phyloP scores from a whole-genome alignment of 2,329 filamentous ascomycete genomes.

The Ascochyta pisi region DNA sequence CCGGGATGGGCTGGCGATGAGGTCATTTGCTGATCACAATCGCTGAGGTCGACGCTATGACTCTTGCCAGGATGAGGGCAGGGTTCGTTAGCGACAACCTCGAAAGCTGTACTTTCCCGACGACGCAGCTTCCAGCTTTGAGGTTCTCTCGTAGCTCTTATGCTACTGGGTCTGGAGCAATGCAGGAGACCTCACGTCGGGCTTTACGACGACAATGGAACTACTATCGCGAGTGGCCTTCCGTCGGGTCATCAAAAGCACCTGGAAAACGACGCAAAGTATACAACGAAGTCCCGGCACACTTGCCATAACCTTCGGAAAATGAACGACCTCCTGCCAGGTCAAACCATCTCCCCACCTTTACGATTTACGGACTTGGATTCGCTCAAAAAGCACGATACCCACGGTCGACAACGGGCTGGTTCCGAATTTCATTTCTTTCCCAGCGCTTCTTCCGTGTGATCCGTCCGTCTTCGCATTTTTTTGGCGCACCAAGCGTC shows the following conservation, averaged over 20 bases:
- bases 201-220: too few relatives aligned
- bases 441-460: conserved; percentile 13
- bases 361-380: conserved; percentile 14
- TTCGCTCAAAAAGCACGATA: conserved; percentile 23
- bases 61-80: background rate
- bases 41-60: conserved; percentile 3
- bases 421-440: conserved; percentile 18
- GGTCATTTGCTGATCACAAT: conserved; percentile 3
- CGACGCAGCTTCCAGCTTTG: background rate
- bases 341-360: background rate
- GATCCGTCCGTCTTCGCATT: conserved; percentile 1
- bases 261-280: background rate
- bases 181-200: background rate
- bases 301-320: background rate
- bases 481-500: conserved; percentile 1
- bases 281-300: background rate
- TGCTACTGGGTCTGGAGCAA: background rate
- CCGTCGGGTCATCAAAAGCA: background rate
- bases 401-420: conserved; percentile 25
- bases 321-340: background rate
- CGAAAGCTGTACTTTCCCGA: background rate
- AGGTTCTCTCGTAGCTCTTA: too few relatives aligned
- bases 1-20: conserved; percentile 25
- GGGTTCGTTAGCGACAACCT: background rate
- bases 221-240: too few relatives aligned